Evolutionary conservation across 2,329 filamentous ascomycete genomes (phyloP).

Genomic region (Ilyonectria mors-panacis): DNA sequence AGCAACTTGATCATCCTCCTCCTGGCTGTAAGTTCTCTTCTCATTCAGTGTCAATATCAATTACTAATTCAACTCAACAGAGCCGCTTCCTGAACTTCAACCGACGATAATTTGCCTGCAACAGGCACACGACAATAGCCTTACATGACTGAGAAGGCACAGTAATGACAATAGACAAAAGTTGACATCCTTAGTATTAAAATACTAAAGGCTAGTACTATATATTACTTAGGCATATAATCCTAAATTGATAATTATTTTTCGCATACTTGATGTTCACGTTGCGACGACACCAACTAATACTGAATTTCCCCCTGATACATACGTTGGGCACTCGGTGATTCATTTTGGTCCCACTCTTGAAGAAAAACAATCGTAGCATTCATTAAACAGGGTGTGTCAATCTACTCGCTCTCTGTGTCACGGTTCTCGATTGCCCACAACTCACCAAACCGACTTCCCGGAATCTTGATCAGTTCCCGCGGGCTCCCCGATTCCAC

Average conservation of each 20-base stretch:
- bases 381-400: background rate
- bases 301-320: no score
- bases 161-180: constrained; percentile 38
- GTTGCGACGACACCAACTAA: no score
- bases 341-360: no score
- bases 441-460: constrained; percentile 51
- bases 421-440: constrained; percentile 47
- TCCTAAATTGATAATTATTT: constrained; percentile 15
- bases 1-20: constrained; percentile 80
- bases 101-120: constrained; percentile 55
- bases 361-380: no score
- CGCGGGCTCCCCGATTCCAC: constrained; percentile 56
- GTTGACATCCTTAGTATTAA: constrained; percentile 9
- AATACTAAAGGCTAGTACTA: background rate
- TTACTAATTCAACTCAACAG: constrained; percentile 49
- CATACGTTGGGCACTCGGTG: no score
- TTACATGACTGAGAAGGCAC: constrained; percentile 17
- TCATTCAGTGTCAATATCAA: background rate
- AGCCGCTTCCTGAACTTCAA: constrained; percentile 68
- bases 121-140: constrained; percentile 3
- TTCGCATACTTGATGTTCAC: background rate
- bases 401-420: background rate
- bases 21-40: constrained; percentile 61
- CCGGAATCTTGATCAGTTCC: constrained; percentile 42
- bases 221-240: background rate